phyloP scores from a whole-genome alignment of 306 rosid species.

The Vigna unguiculata region DNA sequence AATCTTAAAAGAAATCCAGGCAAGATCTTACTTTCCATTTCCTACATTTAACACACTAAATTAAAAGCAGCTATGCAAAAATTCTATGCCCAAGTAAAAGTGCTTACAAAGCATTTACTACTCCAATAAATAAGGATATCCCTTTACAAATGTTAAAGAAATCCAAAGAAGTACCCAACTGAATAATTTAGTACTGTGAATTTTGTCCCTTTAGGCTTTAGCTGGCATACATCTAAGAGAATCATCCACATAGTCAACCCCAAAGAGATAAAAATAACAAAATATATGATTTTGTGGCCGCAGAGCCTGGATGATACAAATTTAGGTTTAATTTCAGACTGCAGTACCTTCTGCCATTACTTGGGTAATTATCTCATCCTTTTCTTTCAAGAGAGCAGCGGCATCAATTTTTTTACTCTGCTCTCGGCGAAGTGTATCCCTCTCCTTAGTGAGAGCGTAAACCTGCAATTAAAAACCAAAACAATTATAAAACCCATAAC shows the following conservation, averaged over 20 bases:
- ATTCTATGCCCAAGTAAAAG: conserved; percentile 6
- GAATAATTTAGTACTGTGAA: conserved; percentile 8
- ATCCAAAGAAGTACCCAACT: conserved; percentile 16
- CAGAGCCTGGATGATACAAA: conserved; percentile 32
- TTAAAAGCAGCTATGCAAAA: conserved; percentile 2
- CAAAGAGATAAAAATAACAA: conserved; percentile 17
- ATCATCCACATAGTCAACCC: conserved; percentile 26
- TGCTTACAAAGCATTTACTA: conserved; percentile 20
- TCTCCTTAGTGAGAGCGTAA: conserved; percentile 96
- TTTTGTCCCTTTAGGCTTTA: conserved; percentile 30
- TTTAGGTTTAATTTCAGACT: conserved; percentile 28
- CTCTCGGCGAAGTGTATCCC: conserved; percentile 95
- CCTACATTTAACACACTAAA: conserved; percentile 10
- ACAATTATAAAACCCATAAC: conserved; percentile 17
- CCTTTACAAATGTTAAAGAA: conserved; percentile 10
- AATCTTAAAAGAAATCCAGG: too few relatives aligned
- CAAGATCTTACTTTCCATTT: conserved; percentile 20
- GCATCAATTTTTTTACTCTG: conserved; percentile 97
- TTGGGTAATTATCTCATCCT: conserved; percentile 97
- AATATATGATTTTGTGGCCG: not conserved
- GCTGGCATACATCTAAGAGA: conserved; percentile 38
- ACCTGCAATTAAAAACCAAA: conserved; percentile 61
- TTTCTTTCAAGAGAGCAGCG: conserved; percentile 97
- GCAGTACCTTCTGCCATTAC: conserved; percentile 98
- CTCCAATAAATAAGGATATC: conserved; percentile 2